Base-by-base conservation (phyloP, 495 filamentous ascomycete species). In the Penicillium alfredii region DNA sequence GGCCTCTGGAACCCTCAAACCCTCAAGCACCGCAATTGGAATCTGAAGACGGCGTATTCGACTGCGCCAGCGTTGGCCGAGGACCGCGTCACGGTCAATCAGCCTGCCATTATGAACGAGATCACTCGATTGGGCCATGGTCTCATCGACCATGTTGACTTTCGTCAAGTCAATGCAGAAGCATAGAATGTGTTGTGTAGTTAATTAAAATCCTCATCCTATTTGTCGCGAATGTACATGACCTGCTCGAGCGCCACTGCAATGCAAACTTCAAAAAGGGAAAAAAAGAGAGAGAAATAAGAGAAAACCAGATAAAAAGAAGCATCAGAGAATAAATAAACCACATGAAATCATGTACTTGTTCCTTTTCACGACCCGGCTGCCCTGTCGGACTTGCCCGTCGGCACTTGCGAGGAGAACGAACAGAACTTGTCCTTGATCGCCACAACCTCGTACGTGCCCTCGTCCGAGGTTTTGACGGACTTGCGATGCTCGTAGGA, bases 391-490 rank as follows among this genome's bases (percentile, higher is more conserved):
- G 68, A 61, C 46, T 63, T 78, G 19, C 60, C 64, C 12, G 72
- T 63, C 30, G 60, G 64, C 11, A 64, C 65, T 44, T 80, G 73
- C 34, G 76, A 86, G 17, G 85, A 83, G 56, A 90, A 89, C 3
- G 84, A 75, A 59, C 92, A 98, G 60, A 74, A 92, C 50, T 76
- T 78, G 57, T 98, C 92, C 71, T 87, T 88, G 59, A 98, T 94
- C 4, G 86, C 80, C 34, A 94, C 82, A 8, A 97, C 93, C 64
- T 98, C 92, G 45, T 98, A 98, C 32, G 86, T 94, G 17, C 92
- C 92, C 67, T 97, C 92, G 52, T 93, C 85, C 27, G 79, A 86
- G 9, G 86, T 88, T 52, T 74, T 75, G 43, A 95, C 75, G 13
- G 78, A 80, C 66, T 89, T 86, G 44, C 67, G 80, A 53, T 86